Evolutionary conservation across 176 grass and related monocot species (phyloP).

Genomic region (Ensete ventricosum): DNA sequence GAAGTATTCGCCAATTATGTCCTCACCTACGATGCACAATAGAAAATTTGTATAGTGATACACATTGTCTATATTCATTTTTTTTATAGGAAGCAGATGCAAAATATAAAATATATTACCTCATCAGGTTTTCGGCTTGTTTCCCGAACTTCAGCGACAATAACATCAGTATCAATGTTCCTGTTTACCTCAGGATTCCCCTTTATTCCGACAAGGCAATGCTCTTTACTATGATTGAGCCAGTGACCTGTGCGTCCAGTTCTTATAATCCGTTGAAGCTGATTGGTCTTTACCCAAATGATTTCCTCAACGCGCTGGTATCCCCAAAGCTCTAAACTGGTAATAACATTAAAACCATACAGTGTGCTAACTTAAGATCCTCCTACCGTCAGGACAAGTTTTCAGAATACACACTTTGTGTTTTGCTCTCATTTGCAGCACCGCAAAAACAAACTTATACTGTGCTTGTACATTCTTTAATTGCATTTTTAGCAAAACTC

Average conservation of each 20-base stretch:
- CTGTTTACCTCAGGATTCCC: conserved; percentile 88
- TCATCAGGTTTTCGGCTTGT: conserved; percentile 99
- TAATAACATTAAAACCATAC: background rate
- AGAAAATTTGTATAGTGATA: no score
- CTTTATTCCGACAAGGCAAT: conserved; percentile 98
- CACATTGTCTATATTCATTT: background rate
- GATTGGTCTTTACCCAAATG: conserved; percentile 99
- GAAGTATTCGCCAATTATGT: no score
- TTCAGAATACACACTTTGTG: background rate
- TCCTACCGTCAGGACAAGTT: background rate
- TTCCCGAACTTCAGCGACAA: conserved; percentile 97
- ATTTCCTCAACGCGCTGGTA: conserved; percentile 98
- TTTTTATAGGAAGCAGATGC: conserved; percentile 9
- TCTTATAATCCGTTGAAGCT: conserved; percentile 94
- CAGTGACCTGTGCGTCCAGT: conserved; percentile 97
- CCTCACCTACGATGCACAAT: no score
- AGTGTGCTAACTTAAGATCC: background rate
- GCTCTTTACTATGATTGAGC: conserved; percentile 99
- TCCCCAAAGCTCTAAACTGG: conserved; percentile 92
- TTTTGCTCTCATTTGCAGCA: background rate
- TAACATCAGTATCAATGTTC: conserved; percentile 97
- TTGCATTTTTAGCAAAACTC: background rate
- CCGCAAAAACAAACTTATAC: background rate
- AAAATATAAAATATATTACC: conserved; percentile 37
- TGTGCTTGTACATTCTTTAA: background rate